Conservation (phyloP, 257 asterid genomes). For the Solanum commersonii region DNA sequence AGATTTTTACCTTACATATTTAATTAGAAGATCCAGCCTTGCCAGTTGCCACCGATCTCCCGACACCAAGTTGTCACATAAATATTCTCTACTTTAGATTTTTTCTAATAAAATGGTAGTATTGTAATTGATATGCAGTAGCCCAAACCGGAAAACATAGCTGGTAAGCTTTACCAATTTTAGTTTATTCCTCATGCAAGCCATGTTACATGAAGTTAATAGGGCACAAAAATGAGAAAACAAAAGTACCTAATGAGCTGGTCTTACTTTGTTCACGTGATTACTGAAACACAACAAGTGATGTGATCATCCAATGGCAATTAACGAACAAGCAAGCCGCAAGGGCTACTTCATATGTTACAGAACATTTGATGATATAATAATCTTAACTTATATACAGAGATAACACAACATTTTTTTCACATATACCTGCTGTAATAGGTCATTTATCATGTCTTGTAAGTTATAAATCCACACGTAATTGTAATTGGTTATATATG, state of each 20-base stretch:
- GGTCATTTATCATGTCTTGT: neutral
- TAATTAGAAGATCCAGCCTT: neutral
- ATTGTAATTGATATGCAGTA: neutral
- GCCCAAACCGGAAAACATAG: neutral
- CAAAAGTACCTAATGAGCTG: neutral
- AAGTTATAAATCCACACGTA: neutral
- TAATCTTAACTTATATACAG: neutral
- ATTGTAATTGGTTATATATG: neutral
- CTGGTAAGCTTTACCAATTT: neutral
- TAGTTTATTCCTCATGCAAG: neutral
- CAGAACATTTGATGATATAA: neutral
- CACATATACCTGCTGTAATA: neutral
- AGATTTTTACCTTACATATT: neutral
- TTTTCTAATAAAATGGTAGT: neutral
- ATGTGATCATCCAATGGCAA: constrained; percentile 5
- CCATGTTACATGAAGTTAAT: constrained; percentile 8
- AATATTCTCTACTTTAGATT: neutral
- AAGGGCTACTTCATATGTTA: neutral
- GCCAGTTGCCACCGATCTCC: neutral
- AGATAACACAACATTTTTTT: neutral
- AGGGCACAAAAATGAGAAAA: neutral
- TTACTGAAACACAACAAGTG: constrained; percentile 12
- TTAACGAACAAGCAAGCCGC: neutral
- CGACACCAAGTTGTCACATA: neutral
- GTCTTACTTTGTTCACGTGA: neutral